These are phyloP conservation scores for Quercus glauca DNA, from an alignment of 306 rosid species.

Conservation along the genomic window DNA sequence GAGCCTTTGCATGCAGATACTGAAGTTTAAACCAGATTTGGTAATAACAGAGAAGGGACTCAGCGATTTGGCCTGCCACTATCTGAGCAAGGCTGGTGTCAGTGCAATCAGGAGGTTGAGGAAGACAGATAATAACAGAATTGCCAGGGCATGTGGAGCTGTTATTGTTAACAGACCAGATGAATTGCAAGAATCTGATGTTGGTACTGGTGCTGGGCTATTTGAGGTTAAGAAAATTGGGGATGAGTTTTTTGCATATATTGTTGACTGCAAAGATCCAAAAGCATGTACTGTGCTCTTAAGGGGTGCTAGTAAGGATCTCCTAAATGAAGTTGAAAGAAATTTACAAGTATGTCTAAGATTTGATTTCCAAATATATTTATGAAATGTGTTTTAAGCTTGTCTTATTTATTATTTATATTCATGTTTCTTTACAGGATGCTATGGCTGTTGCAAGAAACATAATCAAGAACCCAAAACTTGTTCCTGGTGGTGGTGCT, in stretches of 20 bases:
- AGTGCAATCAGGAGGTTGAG: constrained; percentile 91
- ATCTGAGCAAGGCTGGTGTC: constrained; percentile 78
- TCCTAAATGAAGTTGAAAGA: constrained; percentile 87
- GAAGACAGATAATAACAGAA: constrained; percentile 84
- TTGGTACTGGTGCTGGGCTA: constrained; percentile 92
- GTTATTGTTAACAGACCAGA: constrained; percentile 93
- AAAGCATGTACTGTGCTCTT: constrained; percentile 82
- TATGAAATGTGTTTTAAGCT: constrained; percentile 16
- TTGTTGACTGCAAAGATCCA: constrained; percentile 90
- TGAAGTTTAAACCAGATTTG: constrained; percentile 85
- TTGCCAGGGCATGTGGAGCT: constrained; percentile 93
- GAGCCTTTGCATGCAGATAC: constrained; percentile 75
- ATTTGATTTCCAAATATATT: neutral
- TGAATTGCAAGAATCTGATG: constrained; percentile 90
- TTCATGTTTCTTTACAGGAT: constrained; percentile 51
- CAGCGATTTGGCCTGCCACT: constrained; percentile 95
- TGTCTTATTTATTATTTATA: no score
- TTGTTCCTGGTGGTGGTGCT: constrained; percentile 97
- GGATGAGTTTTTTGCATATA: constrained; percentile 73
- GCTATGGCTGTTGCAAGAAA: constrained; percentile 94
- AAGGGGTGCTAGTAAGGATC: constrained; percentile 93
- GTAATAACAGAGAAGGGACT: constrained; percentile 95
- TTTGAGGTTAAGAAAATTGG: constrained; percentile 96
- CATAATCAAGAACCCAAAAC: constrained; percentile 84
- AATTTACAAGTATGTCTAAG: constrained; percentile 65